phyloP scores from a whole-genome alignment of 148 eudicot species.

The Vaccinium corymbosum region DNA sequence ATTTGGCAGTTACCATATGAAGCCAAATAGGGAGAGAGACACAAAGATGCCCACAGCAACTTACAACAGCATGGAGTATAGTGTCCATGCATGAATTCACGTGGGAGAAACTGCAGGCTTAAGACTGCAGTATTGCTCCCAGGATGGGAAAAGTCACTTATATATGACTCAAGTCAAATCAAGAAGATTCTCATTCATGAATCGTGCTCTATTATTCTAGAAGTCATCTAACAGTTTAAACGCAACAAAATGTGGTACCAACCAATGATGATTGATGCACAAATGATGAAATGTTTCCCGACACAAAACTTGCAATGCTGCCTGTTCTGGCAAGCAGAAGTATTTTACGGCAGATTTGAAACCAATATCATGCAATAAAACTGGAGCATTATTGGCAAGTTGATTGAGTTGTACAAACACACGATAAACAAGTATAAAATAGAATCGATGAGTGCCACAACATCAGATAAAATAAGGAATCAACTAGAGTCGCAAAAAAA shows the following conservation, averaged over 20 bases:
- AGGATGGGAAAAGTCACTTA: neutral
- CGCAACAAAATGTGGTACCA: no score
- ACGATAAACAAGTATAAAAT: no score
- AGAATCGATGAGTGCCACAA: neutral
- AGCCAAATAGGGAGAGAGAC: neutral
- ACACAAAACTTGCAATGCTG: no score
- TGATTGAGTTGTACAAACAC: no score
- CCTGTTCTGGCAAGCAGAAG: no score
- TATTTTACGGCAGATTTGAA: no score
- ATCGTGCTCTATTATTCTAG: neutral
- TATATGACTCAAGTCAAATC: neutral
- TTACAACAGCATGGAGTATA: neutral
- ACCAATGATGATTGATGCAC: no score
- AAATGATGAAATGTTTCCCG: no score
- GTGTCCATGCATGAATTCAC: neutral
- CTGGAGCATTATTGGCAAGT: no score
- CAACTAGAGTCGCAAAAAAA: neutral
- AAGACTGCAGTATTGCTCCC: neutral
- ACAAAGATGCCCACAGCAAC: neutral
- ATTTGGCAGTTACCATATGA: constrained; percentile 3
- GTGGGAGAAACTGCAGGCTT: neutral
- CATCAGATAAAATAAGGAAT: neutral
- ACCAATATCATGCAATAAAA: no score
- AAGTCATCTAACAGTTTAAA: no score
- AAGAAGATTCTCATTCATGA: neutral